Evolutionary conservation across 257 asterid genomes (phyloP), one percentile per base, ranked within the genome.

Genomic region (Solanum medicagineum): DNA sequence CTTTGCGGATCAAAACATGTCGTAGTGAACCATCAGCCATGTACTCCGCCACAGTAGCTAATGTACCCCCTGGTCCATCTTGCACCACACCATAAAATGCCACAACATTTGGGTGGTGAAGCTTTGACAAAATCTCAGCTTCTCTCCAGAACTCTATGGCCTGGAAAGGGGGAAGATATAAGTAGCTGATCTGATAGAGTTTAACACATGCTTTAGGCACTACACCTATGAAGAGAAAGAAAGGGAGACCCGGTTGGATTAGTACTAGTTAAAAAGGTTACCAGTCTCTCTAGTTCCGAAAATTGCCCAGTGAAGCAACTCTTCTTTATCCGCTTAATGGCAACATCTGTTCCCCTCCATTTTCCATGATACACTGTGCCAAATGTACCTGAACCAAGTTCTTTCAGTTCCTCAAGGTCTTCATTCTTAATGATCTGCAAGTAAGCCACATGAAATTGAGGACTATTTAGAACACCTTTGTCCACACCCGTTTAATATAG

Each of bases 261-360:
- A 51, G 15, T 49, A 75, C 62, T 13, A 66, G 83, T 70, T 24
- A 83, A 71, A 57, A 89, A 32, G 74, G 44, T 85, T 90, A 93
- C 98, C 95, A 92, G 86, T 88, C 94, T 90, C 90, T 94, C 98
- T 89, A 94, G 98, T 89, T 95, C 98, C 15, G 98, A 94, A 83
- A 91, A 93, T 81, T 94, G 92, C 60, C 97, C 97, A 59, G 92
- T 90, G 87, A 95, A 94, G 89, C 98, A 95, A 87, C 92, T 91
- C 84, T 93, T 92, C 87, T 94, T 95, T 84, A 95, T 95, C 66
- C 98, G 92, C 88, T 95, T 95, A 83, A 95, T 95, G 68, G 98
- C 98, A 29, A 95, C 98, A 90, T 95, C 98, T 0, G 98, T 91
- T 88, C 94, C 94, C 75, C 94, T 87, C 94, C 94, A 92, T 86